Evolutionary conservation across 2,329 filamentous ascomycete genomes (phyloP), one percentile per base, ranked within the genome.

Genomic region (Saccharata proteae): DNA sequence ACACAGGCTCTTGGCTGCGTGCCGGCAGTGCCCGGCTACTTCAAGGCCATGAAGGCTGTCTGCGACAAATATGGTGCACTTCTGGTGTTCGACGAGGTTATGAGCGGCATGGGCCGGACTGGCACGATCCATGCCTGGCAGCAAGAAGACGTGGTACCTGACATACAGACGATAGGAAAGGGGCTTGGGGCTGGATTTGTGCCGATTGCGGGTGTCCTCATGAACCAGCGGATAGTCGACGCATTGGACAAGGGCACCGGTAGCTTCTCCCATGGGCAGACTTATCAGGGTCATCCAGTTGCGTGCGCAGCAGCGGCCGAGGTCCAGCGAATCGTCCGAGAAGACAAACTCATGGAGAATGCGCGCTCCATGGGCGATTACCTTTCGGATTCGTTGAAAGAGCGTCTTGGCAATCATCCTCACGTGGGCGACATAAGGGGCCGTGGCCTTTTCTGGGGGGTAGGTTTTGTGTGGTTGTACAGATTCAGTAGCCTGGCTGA

Each of bases 1-100:
- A n/a, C 7, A 2, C 37, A 72, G 68, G 65, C 78, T 2, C 59
- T 84, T 0, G 82, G 79, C 0, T 83, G 76, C 43, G 73, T 82
- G 1, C 67, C 75, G 1, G 61, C 77, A 0, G 64, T 77, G 0
- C 57, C 62, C 0, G 80, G 79, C 0, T 90, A 90, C 41, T 72
- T 86, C 29, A 56, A 62, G 30, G 78, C 76, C 1, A 71, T 88
- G 53, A 69, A 69, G 43, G 57, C 59, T 2, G 60, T 90, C 1
- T 90, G 82, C 48, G 67, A 77, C 31, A 71, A 70, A 38, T 64
- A 88, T 45, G 80, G 77, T 1, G 73, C 77, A 0, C 65, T 90
- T 0, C 61, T 90, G n/a, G 77, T 88, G 26, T 56, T 88, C 0
- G 83, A 90, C 44, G 82, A 88, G 47, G 66, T 84, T 26, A 82